These are phyloP conservation scores for Pseudogymnoascus sp. DNA, from an alignment of 2,329 filamentous ascomycete species.

Conservation along the genomic window DNA sequence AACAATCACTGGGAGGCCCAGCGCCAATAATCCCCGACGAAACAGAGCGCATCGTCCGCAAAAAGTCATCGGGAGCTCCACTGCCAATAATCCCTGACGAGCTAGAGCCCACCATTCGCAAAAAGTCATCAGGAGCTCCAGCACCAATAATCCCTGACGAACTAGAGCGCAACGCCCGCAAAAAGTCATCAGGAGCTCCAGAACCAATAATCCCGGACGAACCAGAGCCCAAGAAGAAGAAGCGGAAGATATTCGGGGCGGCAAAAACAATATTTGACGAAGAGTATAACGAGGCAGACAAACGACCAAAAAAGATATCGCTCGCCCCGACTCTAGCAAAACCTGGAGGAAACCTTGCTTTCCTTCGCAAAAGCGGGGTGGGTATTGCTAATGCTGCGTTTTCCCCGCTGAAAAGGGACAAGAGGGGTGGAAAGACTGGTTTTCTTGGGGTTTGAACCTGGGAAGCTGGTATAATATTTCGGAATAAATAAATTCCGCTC, in stretches of 20 bases:
- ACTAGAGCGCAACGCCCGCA: conserved; percentile 34
- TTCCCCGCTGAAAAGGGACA: conserved; percentile 65
- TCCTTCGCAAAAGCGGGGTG: conserved; percentile 15
- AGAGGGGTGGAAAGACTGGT: conserved; percentile 52
- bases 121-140: neutral
- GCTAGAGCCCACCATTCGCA: neutral
- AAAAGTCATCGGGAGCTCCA: neutral
- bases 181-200: neutral
- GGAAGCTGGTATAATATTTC: neutral
- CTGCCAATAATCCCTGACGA: neutral
- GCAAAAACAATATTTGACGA: conserved; percentile 63
- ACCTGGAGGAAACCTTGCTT: conserved; percentile 15
- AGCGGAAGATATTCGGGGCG: conserved; percentile 60
- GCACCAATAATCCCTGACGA: conserved; percentile 30
- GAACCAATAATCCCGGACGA: conserved; percentile 18
- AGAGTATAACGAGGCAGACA: conserved; percentile 46
- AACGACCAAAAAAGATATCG: conserved; percentile 29
- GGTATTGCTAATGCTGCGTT: conserved; percentile 41
- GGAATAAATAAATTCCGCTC: neutral
- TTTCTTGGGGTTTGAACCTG: conserved; percentile 32
- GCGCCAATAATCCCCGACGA: neutral
- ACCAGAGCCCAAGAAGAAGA: conserved; percentile 48
- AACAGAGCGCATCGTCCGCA: neutral
- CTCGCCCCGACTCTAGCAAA: conserved; percentile 25
- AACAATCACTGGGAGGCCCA: neutral